Percentiles rank a stretch among this genome's conserved stretches.
Evolutionary conservation across 177 flowering plant genomes (phyloP).

Genomic region (Tripterygium wilfordii): DNA sequence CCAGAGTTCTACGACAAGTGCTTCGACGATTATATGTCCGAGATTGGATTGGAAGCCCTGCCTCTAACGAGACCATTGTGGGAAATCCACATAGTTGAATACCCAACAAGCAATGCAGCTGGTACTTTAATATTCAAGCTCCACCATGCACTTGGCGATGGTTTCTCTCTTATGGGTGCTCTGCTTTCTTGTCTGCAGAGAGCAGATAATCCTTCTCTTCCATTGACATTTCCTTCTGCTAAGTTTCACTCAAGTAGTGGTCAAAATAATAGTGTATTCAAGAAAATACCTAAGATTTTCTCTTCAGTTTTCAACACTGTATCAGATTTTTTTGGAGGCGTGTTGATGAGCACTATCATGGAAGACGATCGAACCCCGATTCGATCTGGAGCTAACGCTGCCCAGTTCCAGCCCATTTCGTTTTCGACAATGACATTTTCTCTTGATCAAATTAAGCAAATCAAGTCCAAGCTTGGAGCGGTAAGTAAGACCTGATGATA

Average conservation of each 20-base stretch:
- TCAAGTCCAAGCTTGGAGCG: constrained; percentile 40
- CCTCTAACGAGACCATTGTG: constrained; percentile 40
- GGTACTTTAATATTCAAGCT: constrained; percentile 42
- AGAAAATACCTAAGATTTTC: constrained; percentile 12
- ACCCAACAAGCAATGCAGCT: constrained; percentile 46
- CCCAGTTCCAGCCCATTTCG: constrained; percentile 32
- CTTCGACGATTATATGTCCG: constrained; percentile 31
- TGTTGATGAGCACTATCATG: constrained; percentile 30
- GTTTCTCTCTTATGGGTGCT: constrained; percentile 57
- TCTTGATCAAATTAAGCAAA: constrained; percentile 36
- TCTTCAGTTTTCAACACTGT: constrained; percentile 18
- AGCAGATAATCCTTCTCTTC: constrained; percentile 44
- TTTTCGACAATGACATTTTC: constrained; percentile 31
- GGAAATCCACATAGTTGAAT: constrained; percentile 47
- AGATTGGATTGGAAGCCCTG: constrained; percentile 23
- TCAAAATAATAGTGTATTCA: neutral
- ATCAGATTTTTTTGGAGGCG: constrained; percentile 40
- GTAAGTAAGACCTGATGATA: too few species aligned
- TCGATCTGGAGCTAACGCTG: constrained; percentile 28
- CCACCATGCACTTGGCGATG: constrained; percentile 62
- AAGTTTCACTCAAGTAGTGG: too few species aligned
- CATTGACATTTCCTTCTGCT: constrained; percentile 46
- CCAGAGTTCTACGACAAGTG: constrained; percentile 22
- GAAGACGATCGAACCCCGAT: constrained; percentile 46
- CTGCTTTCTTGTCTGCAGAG: constrained; percentile 46